Base-by-base conservation (phyloP, 768 basidiomycete species). In the Trametes punicea region DNA sequence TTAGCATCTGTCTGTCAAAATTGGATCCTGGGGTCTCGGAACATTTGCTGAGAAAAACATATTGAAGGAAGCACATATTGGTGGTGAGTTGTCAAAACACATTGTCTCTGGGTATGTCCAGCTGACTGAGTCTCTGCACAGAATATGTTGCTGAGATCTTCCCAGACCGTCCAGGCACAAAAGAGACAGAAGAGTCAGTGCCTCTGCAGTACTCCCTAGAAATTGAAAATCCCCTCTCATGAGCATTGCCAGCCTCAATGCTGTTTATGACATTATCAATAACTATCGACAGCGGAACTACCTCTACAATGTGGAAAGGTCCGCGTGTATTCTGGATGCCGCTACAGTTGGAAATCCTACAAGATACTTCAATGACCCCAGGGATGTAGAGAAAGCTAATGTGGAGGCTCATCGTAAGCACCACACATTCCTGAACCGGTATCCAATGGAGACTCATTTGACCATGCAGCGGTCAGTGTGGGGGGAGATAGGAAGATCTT, bases 281-380 rank as follows among this genome's bases (percentile, higher is more conserved):
- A 38, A n/a, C 6, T 52, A 70, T 45, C 62, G 53, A 2, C 9
- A 20, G 1, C 62, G 62, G 25, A 78, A 77, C 55, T 77, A 77
- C 51, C 39, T 69, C 16, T 77, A 77, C 58, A 65, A 64, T 59
- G 23, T 51, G 7, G 23, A 11, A 13, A 38, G 55, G 21, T 30
- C 44, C 53, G 36, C 51, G 4, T 29, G 45, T 4, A 47, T 63
- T 36, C 54, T 74, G 13, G 80, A 81, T 67, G 75, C 78, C 20
- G 71, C 70, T n/a, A 53, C 61, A 9, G 54, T 74, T 10, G 77
- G 79, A 0, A 79, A 81, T 64, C 66, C 72, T 39, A 77, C 73
- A 0, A 67, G 79, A 29, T 81, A 73, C 51, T 57, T 81, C 2
- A 81, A 81, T 58, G 75, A 77, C 49, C 41, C 23, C 2, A 26